Base-by-base conservation (phyloP, 169 alveolate species). In the Besnoitia besnoiti region DNA sequence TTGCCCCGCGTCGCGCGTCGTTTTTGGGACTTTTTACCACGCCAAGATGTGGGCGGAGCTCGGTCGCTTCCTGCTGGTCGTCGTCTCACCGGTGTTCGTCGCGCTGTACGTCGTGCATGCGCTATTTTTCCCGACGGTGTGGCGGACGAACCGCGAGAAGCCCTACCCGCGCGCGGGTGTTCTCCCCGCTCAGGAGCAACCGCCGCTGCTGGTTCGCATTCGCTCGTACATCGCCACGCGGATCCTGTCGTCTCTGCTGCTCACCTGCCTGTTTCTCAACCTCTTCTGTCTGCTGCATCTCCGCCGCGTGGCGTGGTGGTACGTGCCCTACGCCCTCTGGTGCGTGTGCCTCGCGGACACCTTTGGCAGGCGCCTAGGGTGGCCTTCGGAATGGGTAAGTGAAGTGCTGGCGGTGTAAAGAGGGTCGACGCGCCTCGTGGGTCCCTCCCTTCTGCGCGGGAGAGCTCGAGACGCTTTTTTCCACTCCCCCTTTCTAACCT, bases 231-330 rank as follows among this genome's bases (percentile, higher is more conserved):
- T 77, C 14, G 87, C 59, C 35, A 77, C 87, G 5, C 87, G 87
- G 10, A 77, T 77, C 30, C 33, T 77, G 44, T 77, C 61, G 37
- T 77, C 59, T 1, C 55, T 77, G 50, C 55, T 77, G 42, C 87
- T 77, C 40, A 77, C 87, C 14, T 77, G 87, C 55, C 30, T 77
- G 42, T 77, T 40, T 37, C 10, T 77, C 40, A 77, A 77, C 37
- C 40, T 77, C 87, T 77, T 77, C 87, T 77, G 87, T 21, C 87
- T 77, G 4, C 49, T 37, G 33, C 87, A 77, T 55, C 87, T 77
- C 16, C 87, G 55, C 0, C 2, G 19, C 37, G 87, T 77, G 14
- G 49, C 61, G 30, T 42, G 55, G 59, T 77, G 87, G 87, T 77
- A 77, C 59, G 12, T 77, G 10, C 87, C 87, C 55, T 77, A 77